Percentiles rank a stretch among this genome's conserved stretches.
Evolutionary conservation across 2,329 filamentous ascomycete species (phyloP).

Genomic region (Fusarium sp.): DNA sequence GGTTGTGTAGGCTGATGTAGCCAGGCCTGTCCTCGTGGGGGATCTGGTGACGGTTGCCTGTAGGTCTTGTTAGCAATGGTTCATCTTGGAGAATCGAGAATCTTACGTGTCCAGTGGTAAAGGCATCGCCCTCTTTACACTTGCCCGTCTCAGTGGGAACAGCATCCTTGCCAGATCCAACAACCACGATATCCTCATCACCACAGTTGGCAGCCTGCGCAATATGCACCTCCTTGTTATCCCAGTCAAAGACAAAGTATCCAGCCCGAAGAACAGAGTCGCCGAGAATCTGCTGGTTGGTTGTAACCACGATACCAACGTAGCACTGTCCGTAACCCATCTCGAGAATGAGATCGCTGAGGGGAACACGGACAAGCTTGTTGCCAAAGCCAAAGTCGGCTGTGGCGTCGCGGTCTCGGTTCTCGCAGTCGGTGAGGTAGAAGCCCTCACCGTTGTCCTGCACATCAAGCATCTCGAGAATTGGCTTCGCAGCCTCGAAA

Average conservation of each 20-base stretch:
- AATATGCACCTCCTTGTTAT: constrained; percentile 55
- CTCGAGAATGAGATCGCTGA: constrained; percentile 63
- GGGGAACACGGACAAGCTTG: constrained; percentile 56
- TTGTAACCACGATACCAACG: constrained; percentile 54
- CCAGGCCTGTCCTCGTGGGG: constrained; percentile 13
- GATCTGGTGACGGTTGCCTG: constrained; percentile 19
- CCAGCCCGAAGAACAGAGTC: constrained; percentile 57
- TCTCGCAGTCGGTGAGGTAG: constrained; percentile 58
- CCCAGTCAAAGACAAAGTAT: constrained; percentile 61
- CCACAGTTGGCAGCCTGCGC: constrained; percentile 57
- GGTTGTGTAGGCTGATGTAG: constrained; percentile 38
- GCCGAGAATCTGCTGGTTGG: constrained; percentile 58
- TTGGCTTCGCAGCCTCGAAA: constrained; percentile 52
- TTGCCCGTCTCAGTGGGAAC: constrained; percentile 51
- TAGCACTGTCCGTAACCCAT: constrained; percentile 53
- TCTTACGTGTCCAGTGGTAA: constrained; percentile 10
- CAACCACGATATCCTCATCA: constrained; percentile 51
- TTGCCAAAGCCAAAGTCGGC: constrained; percentile 62
- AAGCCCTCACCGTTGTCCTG: constrained; percentile 55
- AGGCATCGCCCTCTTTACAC: constrained; percentile 49
- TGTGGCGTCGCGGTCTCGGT: constrained; percentile 51
- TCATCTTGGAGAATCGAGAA: no score
- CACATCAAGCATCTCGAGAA: constrained; percentile 58
- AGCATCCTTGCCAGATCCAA: constrained; percentile 48
- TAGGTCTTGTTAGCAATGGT: background rate